These are phyloP conservation scores for Sphenostylis stenocarpa DNA, from an alignment of 306 rosid species.

Conservation along the genomic window DNA sequence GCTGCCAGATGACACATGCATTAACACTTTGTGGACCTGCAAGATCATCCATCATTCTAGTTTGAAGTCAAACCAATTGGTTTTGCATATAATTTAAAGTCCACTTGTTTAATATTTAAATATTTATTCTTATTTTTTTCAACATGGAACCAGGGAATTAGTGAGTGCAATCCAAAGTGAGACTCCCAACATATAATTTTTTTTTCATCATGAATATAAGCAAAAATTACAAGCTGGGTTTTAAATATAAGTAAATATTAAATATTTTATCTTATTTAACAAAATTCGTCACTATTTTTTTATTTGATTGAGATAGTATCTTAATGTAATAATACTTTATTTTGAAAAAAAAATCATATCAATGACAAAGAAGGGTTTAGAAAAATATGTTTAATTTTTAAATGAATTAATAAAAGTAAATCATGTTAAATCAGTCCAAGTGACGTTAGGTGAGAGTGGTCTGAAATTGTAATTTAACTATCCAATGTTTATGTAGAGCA, in stretches of 20 bases:
- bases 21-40: constrained; percentile 22
- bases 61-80: neutral
- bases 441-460: constrained; percentile 4
- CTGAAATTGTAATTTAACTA: constrained; percentile 19
- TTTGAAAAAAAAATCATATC: too few species aligned
- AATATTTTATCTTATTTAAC: too few species aligned
- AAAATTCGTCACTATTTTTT: too few species aligned
- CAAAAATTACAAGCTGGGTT: neutral
- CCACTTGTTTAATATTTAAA: constrained; percentile 24
- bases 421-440: neutral
- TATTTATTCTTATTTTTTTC: constrained; percentile 11
- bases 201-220: too few species aligned
- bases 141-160: constrained; percentile 6
- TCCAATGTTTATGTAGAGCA: neutral
- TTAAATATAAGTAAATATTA: neutral
- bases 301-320: neutral
- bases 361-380: too few species aligned
- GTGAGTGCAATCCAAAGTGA: constrained; percentile 29
- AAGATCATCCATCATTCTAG: constrained; percentile 21
- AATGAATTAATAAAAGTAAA: neutral
- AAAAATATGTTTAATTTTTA: too few species aligned
- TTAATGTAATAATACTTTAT: neutral
- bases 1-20: constrained; percentile 6
- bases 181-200: neutral
- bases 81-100: constrained; percentile 4